Conservation (phyloP, 371 early-diverging fungal genomes). For the Mortierella sp. region DNA sequence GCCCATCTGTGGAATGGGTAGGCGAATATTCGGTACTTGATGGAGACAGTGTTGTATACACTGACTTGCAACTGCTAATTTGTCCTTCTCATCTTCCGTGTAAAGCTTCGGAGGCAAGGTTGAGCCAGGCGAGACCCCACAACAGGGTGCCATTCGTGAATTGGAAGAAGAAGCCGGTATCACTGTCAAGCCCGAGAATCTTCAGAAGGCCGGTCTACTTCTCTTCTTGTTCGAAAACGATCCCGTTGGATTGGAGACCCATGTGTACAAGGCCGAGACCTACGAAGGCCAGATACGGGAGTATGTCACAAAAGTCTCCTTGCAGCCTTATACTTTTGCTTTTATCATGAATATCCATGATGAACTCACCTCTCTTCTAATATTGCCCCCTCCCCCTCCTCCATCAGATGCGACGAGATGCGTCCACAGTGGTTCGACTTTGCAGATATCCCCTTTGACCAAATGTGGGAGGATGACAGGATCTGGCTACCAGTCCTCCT, state of each 20-base stretch:
- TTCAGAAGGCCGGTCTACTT: slow-evolving; percentile 64
- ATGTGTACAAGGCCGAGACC: slow-evolving; percentile 60
- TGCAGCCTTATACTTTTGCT: no score
- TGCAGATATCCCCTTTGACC: slow-evolving; percentile 59
- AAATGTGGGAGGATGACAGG: slow-evolving; percentile 69
- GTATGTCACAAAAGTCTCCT: slow-evolving; percentile 52
- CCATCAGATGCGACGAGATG: slow-evolving; percentile 69
- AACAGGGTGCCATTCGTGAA: slow-evolving; percentile 73
- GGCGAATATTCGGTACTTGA: not conserved
- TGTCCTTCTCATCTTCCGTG: not conserved
- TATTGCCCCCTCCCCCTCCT: not conserved
- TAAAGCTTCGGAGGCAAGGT: slow-evolving; percentile 77
- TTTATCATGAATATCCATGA: no score
- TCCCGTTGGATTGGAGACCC: slow-evolving; percentile 64
- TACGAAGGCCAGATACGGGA: slow-evolving; percentile 66
- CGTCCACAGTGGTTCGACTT: slow-evolving; percentile 68
- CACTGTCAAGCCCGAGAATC: slow-evolving; percentile 55
- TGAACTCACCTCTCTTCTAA: not conserved
- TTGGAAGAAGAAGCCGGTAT: slow-evolving; percentile 72
- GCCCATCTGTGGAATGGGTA: slow-evolving; percentile 72
- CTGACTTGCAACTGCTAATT: no score
- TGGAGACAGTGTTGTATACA: no score
- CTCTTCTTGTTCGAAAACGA: slow-evolving; percentile 68
- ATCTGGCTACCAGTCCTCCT: slow-evolving; percentile 60
- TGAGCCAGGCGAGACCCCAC: slow-evolving; percentile 71